Evolutionary conservation across 2,329 filamentous ascomycete genomes (phyloP).

Genomic region (Microcera coccophila): DNA sequence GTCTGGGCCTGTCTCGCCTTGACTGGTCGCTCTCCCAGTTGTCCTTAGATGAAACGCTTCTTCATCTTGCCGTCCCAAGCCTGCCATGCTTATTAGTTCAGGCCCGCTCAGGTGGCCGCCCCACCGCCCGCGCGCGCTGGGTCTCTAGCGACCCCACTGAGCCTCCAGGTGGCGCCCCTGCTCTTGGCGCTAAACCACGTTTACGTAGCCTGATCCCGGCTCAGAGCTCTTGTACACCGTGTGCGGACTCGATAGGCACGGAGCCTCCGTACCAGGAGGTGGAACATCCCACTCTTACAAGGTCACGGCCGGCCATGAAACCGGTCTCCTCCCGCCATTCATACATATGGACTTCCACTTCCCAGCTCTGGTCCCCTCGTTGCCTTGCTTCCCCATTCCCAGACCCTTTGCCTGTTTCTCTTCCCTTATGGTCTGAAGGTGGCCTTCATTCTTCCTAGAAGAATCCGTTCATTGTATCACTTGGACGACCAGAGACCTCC

Average conservation of each 20-base stretch:
- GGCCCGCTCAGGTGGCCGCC: slow-evolving; percentile 3
- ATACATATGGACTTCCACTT: slow-evolving; percentile 19
- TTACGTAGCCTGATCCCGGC: not conserved
- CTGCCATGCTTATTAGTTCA: slow-evolving; percentile 1
- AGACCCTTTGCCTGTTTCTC: too few relatives aligned
- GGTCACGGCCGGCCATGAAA: not conserved
- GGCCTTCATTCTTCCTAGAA: not conserved
- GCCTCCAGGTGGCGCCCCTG: not conserved
- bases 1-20: too few relatives aligned
- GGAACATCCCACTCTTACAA: slow-evolving; percentile 8
- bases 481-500: not conserved
- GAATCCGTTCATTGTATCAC: not conserved
- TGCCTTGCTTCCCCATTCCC: not conserved
- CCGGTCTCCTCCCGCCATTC: slow-evolving; percentile 9
- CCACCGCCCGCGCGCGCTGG: not conserved
- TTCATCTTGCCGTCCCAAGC: too few relatives aligned
- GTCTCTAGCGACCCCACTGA: too few relatives aligned
- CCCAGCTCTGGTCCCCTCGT: slow-evolving; percentile 10
- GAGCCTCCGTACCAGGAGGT: slow-evolving; percentile 22
- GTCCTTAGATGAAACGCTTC: slow-evolving; percentile 13
- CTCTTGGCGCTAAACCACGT: not conserved
- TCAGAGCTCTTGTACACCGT: slow-evolving; percentile 17
- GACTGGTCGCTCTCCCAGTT: too few relatives aligned
- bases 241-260: slow-evolving; percentile 4
- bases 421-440: too few relatives aligned